Evolutionary conservation across 768 basidiomycete species (phyloP).

Genomic region (Kwoniella pini): DNA sequence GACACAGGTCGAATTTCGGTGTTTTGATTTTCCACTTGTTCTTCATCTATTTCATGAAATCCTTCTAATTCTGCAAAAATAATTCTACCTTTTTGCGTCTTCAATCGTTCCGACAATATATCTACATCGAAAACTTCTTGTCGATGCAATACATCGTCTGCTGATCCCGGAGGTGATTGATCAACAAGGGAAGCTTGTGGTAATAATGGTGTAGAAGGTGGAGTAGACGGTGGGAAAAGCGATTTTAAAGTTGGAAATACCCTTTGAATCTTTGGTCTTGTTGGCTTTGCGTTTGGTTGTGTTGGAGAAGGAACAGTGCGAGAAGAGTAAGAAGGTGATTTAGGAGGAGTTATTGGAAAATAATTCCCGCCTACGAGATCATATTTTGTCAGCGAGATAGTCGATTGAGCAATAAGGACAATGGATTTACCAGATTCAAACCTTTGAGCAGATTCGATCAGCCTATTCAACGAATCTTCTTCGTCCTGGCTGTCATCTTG

Average conservation of each 20-base stretch:
- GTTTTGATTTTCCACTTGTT: neutral
- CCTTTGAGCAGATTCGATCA: constrained; percentile 5
- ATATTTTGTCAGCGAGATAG: neutral
- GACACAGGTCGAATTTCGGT: neutral
- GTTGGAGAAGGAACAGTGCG: neutral
- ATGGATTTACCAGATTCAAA: constrained; percentile 6
- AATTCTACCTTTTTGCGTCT: neutral
- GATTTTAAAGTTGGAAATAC: neutral
- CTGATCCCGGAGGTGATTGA: no score
- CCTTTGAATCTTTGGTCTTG: neutral
- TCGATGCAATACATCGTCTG: neutral
- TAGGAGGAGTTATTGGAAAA: constrained; percentile 9
- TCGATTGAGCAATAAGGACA: neutral
- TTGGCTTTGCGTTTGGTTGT: neutral
- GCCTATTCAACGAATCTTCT: constrained; percentile 4
- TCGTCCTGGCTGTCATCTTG: neutral
- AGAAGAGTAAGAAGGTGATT: neutral
- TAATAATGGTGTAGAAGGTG: neutral
- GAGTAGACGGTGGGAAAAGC: constrained; percentile 5
- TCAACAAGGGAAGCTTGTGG: neutral
- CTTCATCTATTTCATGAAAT: neutral
- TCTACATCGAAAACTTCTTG: constrained; percentile 2
- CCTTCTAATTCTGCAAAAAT: constrained; percentile 21
- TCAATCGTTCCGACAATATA: constrained; percentile 3
- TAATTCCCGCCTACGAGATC: neutral